Base-by-base conservation (phyloP, 805 yeast genomes). In the Lachancea sp. region DNA sequence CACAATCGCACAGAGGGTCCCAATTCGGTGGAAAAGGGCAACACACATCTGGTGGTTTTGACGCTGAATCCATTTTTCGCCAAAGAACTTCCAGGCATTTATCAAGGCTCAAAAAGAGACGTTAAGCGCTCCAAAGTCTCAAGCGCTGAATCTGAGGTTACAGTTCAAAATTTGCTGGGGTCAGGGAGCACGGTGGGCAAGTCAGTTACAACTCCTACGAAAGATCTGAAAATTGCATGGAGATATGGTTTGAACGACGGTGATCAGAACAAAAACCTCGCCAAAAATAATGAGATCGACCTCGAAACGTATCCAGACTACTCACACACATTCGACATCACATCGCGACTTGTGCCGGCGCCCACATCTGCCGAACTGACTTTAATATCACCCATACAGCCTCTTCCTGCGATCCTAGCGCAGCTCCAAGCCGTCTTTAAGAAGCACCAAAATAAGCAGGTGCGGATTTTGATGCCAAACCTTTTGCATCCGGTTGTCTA, bases 181-280 rank as follows among this genome's bases (percentile, higher is more conserved):
- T 22, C 29, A 16, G 29, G 35, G 17, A 16, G 19, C 19, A 15
- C 35, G 11, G 19, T 32, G 20, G 18, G 18, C 22, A 49, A 52
- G 45, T 49, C 56, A 22, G 31, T 49, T 17, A 18, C 25, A 20
- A 13, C n/a, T 36, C 54, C 62, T 45, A 50, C 53, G 38, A 49
- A 66, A 5, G 86, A 82, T 51, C 68, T 90, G 73, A 85, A 82
- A 59, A 90, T 90, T 53, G 97, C 98, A 1, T 90, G 98, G 98
- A 76, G 97, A 56, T 90, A 90, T 58, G 93, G 91, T 0, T 65
- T 71, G 44, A 70, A 69, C 19, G 68, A 69, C 41, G 66, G 64
- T 36, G 31, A 35, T 2, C 43, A 46, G 37, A 52, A 45, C 54
- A 57, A 42, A 60, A 52, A 53, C 57, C 20, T 10, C 13, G 47